Evolutionary conservation across 2,329 filamentous ascomycete genomes (phyloP).

Genomic region (Sclerotinia sclerotiorum): DNA sequence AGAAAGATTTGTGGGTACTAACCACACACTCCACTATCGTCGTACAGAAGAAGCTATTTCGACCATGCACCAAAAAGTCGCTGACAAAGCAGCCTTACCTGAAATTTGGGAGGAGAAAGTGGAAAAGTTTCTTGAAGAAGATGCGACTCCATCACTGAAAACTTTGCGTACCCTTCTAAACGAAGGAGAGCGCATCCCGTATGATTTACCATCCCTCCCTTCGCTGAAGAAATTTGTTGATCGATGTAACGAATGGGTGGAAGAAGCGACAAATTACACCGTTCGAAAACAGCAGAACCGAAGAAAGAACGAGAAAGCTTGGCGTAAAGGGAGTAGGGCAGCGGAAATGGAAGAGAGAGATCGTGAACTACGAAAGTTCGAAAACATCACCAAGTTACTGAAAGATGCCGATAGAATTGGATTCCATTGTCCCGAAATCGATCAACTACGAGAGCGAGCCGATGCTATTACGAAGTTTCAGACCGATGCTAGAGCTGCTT

Average conservation of each 20-base stretch:
- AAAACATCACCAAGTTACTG: conserved; percentile 83
- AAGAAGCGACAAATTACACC: conserved; percentile 94
- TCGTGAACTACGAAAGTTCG: conserved; percentile 81
- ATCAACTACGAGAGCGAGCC: conserved; percentile 78
- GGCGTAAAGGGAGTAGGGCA: conserved; percentile 73
- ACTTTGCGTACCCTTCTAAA: conserved; percentile 77
- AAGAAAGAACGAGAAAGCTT: conserved; percentile 88
- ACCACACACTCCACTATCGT: conserved; percentile 76
- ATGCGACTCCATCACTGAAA: conserved; percentile 82
- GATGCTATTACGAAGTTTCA: conserved; percentile 84
- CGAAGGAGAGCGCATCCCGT: conserved; percentile 96
- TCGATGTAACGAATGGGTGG: conserved; percentile 95
- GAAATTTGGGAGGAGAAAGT: conserved; percentile 91
- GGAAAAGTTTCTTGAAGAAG: conserved; percentile 78
- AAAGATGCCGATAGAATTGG: conserved; percentile 80
- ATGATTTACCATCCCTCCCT: conserved; percentile 78
- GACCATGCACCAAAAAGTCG: conserved; percentile 68
- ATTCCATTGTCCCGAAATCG: conserved; percentile 92
- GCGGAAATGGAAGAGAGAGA: conserved; percentile 82
- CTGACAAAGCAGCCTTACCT: conserved; percentile 82
- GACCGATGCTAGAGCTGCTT: conserved; percentile 66
- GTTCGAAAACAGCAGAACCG: conserved; percentile 97
- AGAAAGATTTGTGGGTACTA: conserved; percentile 65
- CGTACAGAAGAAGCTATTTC: conserved; percentile 71
- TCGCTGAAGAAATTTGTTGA: conserved; percentile 88